These are phyloP conservation scores for Phaseolus lunatus DNA, from an alignment of 306 rosid genomes.

Conservation along the genomic window DNA sequence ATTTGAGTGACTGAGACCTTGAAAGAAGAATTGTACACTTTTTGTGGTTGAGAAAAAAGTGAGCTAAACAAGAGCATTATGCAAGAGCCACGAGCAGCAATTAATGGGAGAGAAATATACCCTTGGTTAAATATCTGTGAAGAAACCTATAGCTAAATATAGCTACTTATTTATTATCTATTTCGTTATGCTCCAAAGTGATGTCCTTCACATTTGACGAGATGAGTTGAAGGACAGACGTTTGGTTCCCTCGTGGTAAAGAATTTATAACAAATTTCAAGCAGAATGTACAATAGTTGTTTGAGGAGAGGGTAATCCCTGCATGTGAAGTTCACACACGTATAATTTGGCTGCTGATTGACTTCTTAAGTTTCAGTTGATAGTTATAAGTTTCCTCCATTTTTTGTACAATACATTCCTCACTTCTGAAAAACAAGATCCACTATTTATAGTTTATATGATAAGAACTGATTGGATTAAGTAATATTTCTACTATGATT, in stretches of 20 bases:
- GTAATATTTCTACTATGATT: neutral
- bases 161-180: conserved; percentile 35
- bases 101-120: conserved; percentile 5
- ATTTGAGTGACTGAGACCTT: conserved; percentile 47
- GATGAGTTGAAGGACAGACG: neutral
- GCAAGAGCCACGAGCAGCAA: conserved; percentile 29
- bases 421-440: neutral
- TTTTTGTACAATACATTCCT: neutral
- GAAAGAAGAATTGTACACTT: conserved; percentile 9
- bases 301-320: neutral
- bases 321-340: neutral
- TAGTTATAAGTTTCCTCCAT: neutral
- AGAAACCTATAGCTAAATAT: conserved; percentile 45
- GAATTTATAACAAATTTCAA: neutral
- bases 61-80: conserved; percentile 23
- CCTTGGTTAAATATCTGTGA: conserved; percentile 21
- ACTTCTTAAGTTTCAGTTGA: neutral
- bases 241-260: neutral
- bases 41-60: conserved; percentile 31
- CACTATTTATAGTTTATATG: neutral
- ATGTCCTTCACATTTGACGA: conserved; percentile 16
- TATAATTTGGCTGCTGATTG: neutral
- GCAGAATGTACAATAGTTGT: neutral
- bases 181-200: conserved; percentile 25
- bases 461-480: neutral